These are phyloP conservation scores for Acanthamoeba triangularis DNA, from an alignment of 208 protist species.

Conservation along the genomic window DNA sequence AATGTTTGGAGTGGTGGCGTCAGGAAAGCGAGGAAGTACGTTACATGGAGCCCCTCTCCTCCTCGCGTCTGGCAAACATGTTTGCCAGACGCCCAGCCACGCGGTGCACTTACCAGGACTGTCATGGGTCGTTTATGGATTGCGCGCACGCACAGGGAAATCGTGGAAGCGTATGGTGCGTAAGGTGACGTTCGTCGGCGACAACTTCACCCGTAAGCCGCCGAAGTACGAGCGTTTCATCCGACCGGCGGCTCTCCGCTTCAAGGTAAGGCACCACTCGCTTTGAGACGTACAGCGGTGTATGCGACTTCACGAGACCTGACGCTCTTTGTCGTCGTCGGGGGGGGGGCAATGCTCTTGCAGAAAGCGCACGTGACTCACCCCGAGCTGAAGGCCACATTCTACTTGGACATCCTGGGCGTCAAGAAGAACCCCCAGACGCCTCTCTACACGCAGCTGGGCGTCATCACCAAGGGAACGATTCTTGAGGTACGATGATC, in stretches of 20 bases:
- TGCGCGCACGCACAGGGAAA: conserved; percentile 92
- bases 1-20: conserved; percentile 99
- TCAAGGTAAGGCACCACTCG: conserved; percentile 80
- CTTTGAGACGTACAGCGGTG: too few relatives aligned
- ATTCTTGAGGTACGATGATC: conserved; percentile 97
- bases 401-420: conserved; percentile 99
- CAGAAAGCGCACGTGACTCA: conserved; percentile 99
- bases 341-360: background rate
- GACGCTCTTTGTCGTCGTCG: background rate
- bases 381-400: conserved; percentile 99
- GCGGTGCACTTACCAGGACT: too few relatives aligned
- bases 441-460: conserved; percentile 99
- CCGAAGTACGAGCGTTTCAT: conserved; percentile 99
- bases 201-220: conserved; percentile 99
- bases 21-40: conserved; percentile 94
- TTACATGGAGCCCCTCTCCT: background rate
- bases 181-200: conserved; percentile 99
- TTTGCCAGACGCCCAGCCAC: too few relatives aligned
- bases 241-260: conserved; percentile 98
- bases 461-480: conserved; percentile 99
- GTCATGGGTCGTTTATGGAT: background rate
- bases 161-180: conserved; percentile 99
- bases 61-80: background rate
- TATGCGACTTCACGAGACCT: background rate
- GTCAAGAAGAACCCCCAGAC: conserved; percentile 99